Base-by-base conservation (phyloP, 495 filamentous ascomycete genomes). In the Neurospora sublineolata region DNA sequence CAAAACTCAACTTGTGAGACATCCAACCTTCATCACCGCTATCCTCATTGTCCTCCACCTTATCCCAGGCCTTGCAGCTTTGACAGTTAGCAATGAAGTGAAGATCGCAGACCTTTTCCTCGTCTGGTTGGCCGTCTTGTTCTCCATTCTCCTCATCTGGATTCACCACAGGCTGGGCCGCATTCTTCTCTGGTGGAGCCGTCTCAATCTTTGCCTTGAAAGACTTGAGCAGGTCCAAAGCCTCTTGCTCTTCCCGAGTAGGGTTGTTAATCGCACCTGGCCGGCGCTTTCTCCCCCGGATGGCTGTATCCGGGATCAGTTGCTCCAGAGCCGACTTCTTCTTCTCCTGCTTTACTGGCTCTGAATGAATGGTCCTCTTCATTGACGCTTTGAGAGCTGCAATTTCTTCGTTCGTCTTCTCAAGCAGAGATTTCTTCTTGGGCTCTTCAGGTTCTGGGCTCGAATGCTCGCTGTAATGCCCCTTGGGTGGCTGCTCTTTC, bases 31-130 rank as follows among this genome's bases (percentile, higher is more conserved):
- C 84, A 38, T 92, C 90, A 70, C 91, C 88, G 40, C 86, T 87
- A 12, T 92, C 86, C 14, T 87, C 85, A 6, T 80, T 80, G 7
- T 85, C 86, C 52, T 80, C 86, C 20, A 82, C 82, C 39, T 83
- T 83, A 72, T 93, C 89, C 92, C 94, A 97, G 1, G 89, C 85
- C 68, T 87, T 84, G 80, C 95, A 99, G 41, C 92, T 97, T 72
- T 96, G 91, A 79, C 95, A 99, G 74, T 94, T 90, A 9, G 90
- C 90, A 75, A 98, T 94, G 82, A 97, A 97, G 76, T 97, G 94
- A 5, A 97, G 84, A 77, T 97, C 93, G 77, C 94, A 97, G 18
- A 96, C 76, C 7, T 77, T 81, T 44, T 73, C 76, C 46, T 82
- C 80, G 23, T 80, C 78, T 42, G 78, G 70, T 58, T 75, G 73